Base-by-base conservation (phyloP, 768 basidiomycete genomes). In the Mycena galopus region DNA sequence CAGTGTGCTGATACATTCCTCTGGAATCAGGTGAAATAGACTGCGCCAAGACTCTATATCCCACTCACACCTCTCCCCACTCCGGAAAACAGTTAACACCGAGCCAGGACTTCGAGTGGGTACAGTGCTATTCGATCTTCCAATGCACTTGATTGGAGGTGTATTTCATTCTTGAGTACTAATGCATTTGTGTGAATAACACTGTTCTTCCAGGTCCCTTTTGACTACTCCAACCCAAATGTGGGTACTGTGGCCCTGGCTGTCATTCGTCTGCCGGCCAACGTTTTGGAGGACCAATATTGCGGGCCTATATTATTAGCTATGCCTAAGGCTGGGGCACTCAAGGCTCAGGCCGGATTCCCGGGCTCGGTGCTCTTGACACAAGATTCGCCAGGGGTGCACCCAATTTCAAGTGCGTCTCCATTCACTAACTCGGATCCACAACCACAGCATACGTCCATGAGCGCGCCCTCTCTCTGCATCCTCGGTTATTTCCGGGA, bases 261-360 rank as follows among this genome's bases (percentile, higher is more conserved):
- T 2, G 32, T 73, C 21, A 61, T 69, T 7, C 67, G 67, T 23
- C 50, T 69, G 9, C 68, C 57, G 1, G 25, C 67, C 8, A 69
- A 53, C n/a, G 64, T 35, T n/a, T 61, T 68, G 3, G n/a, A 32
- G 16, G 32, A 33, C 4, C 39, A 44, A 8, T 73, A 73, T 32
- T 57, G 51, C 4, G 72, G 72, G 10, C 72, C 72, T 1, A 5
- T 73, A 1, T 39, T 73, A 5, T 65, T 73, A 64, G n/a, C n/a
- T n/a, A n/a, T n/a, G n/a, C n/a, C n/a, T n/a, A n/a, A n/a, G n/a
- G n/a, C n/a, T n/a, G n/a, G 56, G 23, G 56, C 56, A 57, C 56
- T 57, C 8, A 33, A 35, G 7, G 29, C 33, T 35, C 56, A 33
- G 10, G 56, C 56, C 21, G 21, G 21, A 23, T 57, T 57, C 33